A percentile compares a stretch with the other conserved stretches of the same genome.
Conservation (phyloP, 225 moss, liverwort and hornwort genomes). For the Neckera pumila region DNA sequence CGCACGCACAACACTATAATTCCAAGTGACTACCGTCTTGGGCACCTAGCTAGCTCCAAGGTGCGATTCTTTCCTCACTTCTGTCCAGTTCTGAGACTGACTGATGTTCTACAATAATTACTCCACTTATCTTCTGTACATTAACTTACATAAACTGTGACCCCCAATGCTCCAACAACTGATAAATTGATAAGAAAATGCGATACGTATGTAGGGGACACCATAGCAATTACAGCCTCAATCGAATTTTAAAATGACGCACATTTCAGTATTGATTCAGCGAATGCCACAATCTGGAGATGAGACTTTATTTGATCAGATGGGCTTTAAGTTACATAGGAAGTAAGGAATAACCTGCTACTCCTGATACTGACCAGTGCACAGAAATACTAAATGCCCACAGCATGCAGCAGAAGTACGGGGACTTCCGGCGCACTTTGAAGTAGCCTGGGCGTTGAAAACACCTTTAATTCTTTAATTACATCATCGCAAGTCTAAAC, state of each 20-base stretch:
- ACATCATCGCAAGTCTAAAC: not conserved
- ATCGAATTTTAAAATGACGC: not conserved
- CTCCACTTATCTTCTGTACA: not conserved
- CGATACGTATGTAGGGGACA: too few relatives aligned
- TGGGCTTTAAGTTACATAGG: not conserved
- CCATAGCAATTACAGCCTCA: not conserved
- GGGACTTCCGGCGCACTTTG: not conserved
- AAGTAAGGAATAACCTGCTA: not conserved
- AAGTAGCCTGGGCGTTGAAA: constrained; percentile 4
- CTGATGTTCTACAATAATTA: not conserved
- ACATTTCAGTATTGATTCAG: too few relatives aligned
- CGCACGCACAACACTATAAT: not conserved
- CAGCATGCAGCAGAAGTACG: not conserved
- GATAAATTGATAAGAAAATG: not conserved
- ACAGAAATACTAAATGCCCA: not conserved
- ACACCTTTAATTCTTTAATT: not conserved
- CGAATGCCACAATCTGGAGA: not conserved
- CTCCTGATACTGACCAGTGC: not conserved
- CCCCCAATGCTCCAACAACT: not conserved
- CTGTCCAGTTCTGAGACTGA: too few relatives aligned
- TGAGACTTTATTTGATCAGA: constrained; percentile 8
- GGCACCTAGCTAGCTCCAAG: not conserved
- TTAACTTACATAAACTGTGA: not conserved
- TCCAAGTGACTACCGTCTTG: not conserved
- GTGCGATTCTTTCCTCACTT: not conserved